These are phyloP conservation scores for Wickerhamia fluorescens DNA, from an alignment of 805 yeast genomes.

Conservation along the genomic window DNA sequence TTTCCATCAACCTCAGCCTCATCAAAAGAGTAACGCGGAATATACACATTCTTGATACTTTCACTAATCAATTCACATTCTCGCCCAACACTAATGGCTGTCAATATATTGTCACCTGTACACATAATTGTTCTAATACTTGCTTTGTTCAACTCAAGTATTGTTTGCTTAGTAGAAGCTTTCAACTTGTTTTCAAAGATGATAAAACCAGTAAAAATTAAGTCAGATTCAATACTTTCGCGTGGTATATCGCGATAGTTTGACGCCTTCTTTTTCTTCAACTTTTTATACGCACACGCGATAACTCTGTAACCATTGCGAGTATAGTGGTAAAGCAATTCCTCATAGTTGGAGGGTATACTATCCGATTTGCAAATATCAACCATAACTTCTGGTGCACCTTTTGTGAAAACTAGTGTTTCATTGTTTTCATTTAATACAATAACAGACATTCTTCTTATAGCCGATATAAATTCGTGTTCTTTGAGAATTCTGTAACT, in stretches of 20 bases:
- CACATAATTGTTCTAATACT: slow-evolving; percentile 86
- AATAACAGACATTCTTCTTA: slow-evolving; percentile 88
- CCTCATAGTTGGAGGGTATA: slow-evolving; percentile 69
- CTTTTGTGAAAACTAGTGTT: slow-evolving; percentile 57
- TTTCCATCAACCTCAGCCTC: slow-evolving; percentile 15
- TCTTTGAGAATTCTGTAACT: slow-evolving; percentile 34
- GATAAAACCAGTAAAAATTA: slow-evolving; percentile 80
- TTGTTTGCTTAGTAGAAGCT: slow-evolving; percentile 53
- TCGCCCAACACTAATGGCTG: slow-evolving; percentile 88
- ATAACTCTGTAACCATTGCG: slow-evolving; percentile 93
- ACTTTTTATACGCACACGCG: slow-evolving; percentile 75
- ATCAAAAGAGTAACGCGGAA: slow-evolving; percentile 49
- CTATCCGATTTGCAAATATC: slow-evolving; percentile 67
- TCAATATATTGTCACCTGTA: slow-evolving; percentile 92
- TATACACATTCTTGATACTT: slow-evolving; percentile 26
- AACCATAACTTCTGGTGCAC: slow-evolving; percentile 93
- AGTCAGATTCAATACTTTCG: slow-evolving; percentile 57
- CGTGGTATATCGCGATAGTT: slow-evolving; percentile 28
- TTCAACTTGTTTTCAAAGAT: slow-evolving; percentile 90
- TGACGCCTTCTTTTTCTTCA: slow-evolving; percentile 8
- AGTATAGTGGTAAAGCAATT: slow-evolving; percentile 73
- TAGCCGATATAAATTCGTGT: slow-evolving; percentile 77
- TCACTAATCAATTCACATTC: slow-evolving; percentile 66
- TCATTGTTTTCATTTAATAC: slow-evolving; percentile 10
- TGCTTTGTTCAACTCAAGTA: slow-evolving; percentile 57